phyloP scores from a whole-genome alignment of 371 early-diverging fungal genomes.

The Thermomucor indicae-seudaticae region DNA sequence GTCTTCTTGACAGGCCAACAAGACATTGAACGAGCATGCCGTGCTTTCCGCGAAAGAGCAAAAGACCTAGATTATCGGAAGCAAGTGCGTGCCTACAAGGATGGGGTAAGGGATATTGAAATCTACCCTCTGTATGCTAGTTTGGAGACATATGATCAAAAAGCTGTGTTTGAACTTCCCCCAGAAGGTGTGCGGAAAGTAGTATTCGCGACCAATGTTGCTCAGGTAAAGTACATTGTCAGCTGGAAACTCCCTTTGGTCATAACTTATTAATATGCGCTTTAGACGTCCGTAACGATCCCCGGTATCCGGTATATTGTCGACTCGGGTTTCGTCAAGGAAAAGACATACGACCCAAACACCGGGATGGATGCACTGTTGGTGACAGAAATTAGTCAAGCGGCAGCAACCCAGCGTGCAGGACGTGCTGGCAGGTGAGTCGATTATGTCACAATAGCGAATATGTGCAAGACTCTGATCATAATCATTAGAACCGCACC shows the following conservation, averaged over 20 bases:
- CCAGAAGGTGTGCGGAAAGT: conserved; percentile 84
- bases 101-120: conserved; percentile 41
- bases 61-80: conserved; percentile 25
- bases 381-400: conserved; percentile 81
- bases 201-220: conserved; percentile 99
- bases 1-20: conserved; percentile 92
- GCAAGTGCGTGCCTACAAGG: conserved; percentile 39
- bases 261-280: conserved; percentile 11
- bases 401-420: conserved; percentile 94
- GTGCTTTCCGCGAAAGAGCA: conserved; percentile 36
- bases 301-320: conserved; percentile 91
- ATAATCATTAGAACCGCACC: conserved; percentile 46
- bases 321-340: conserved; percentile 92
- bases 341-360: conserved; percentile 75
- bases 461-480: conserved; percentile 21
- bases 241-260: too few species aligned
- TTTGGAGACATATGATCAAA: conserved; percentile 86
- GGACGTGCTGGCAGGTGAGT: conserved; percentile 98
- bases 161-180: conserved; percentile 89
- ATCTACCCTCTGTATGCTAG: conserved; percentile 92
- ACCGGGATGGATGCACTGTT: conserved; percentile 84
- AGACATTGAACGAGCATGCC: conserved; percentile 80
- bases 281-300: conserved; percentile 70
- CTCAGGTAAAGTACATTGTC: conserved; percentile 85
- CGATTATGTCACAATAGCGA: neutral